Evolutionary conservation across 176 grass and related monocot genomes (phyloP).

Genomic region (Metroxylon sagu): DNA sequence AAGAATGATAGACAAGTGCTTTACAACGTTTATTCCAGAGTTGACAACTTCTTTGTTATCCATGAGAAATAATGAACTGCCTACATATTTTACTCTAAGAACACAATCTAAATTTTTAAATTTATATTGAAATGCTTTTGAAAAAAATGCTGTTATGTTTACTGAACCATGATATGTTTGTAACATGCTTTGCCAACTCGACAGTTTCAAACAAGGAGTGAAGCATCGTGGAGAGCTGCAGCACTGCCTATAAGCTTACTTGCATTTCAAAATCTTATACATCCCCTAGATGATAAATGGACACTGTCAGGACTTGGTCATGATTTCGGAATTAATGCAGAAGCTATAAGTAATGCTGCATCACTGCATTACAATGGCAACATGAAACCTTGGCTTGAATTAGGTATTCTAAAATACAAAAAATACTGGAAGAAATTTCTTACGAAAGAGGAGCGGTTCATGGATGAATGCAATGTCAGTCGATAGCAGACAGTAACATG

Average conservation of each 20-base stretch:
- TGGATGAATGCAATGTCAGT: conserved; percentile 96
- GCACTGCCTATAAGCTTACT: conserved; percentile 86
- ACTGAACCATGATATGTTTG: no score
- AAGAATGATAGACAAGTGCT: no score
- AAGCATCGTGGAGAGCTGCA: conserved; percentile 58
- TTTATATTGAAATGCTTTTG: no score
- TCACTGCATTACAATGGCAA: conserved; percentile 93
- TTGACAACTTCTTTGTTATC: no score
- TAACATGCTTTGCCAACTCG: background rate
- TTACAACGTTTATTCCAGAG: no score
- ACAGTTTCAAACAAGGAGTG: conserved; percentile 55
- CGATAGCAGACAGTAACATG: conserved; percentile 31
- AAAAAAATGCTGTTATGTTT: no score
- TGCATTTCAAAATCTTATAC: conserved; percentile 63
- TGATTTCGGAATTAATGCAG: conserved; percentile 52
- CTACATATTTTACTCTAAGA: no score
- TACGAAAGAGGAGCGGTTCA: conserved; percentile 62
- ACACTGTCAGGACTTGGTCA: conserved; percentile 72
- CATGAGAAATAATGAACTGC: no score
- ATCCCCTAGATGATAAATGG: conserved; percentile 61
- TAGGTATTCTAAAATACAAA: conserved; percentile 88
- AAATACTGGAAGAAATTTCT: conserved; percentile 86
- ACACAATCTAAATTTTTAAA: no score
- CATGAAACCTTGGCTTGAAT: conserved; percentile 99
- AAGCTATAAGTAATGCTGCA: conserved; percentile 32